phyloP scores from a whole-genome alignment of 148 eudicot genomes.

The Cornus kousa region DNA sequence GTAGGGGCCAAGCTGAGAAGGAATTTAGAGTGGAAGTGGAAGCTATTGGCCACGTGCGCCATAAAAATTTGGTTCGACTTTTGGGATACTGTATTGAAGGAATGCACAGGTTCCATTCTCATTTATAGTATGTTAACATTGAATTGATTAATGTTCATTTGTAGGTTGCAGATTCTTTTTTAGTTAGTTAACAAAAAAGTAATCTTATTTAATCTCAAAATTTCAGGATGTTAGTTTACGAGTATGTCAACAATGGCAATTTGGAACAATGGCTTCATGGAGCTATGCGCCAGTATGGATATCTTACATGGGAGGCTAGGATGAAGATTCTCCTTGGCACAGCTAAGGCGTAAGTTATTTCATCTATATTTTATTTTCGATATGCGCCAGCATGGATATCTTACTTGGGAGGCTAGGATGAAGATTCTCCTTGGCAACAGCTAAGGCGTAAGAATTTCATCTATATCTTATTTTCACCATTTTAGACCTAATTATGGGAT shows the following conservation, averaged over 20 bases:
- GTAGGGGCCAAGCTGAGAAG: conserved; percentile 55
- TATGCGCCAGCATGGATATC: conserved; percentile 41
- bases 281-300: conserved; percentile 42
- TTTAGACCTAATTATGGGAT: not conserved
- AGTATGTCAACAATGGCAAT: conserved; percentile 44
- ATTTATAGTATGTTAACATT: conserved; percentile 2
- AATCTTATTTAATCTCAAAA: not conserved
- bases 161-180: not conserved
- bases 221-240: conserved; percentile 42
- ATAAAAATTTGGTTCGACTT: conserved; percentile 51
- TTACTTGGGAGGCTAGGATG: conserved; percentile 47
- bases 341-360: conserved; percentile 41
- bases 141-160: not conserved
- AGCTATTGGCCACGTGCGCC: conserved; percentile 53
- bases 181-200: not conserved
- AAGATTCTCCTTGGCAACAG: conserved; percentile 45
- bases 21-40: conserved; percentile 55
- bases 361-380: not conserved
- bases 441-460: conserved; percentile 36
- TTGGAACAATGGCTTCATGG: conserved; percentile 53
- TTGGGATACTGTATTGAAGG: conserved; percentile 56
- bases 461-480: not conserved
- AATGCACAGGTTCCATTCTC: conserved; percentile 30
- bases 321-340: conserved; percentile 48
- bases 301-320: conserved; percentile 47